Conservation (phyloP, 1,139 yeast species). For the Meyerozyma sp. region DNA sequence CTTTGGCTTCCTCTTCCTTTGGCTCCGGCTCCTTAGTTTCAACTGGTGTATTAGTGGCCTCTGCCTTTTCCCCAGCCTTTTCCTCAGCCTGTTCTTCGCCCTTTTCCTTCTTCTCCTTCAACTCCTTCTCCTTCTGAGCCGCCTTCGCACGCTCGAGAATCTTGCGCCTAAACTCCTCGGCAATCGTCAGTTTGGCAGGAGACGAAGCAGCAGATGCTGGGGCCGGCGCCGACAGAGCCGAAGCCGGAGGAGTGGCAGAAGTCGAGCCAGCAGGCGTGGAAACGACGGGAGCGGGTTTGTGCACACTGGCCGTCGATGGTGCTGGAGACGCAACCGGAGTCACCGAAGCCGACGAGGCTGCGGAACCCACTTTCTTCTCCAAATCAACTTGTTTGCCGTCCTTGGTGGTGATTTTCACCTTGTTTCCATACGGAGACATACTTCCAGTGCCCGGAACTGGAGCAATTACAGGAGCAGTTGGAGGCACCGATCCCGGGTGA, state of each 20-base stretch:
- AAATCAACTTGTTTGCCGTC: slow-evolving; percentile 45
- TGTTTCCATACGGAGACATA: slow-evolving; percentile 3
- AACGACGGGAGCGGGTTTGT: neutral
- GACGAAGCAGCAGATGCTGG: slow-evolving; percentile 4
- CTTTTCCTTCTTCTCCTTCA: slow-evolving; percentile 3
- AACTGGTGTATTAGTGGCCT: slow-evolving; percentile 1
- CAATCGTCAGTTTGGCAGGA: slow-evolving; percentile 7
- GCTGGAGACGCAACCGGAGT: slow-evolving; percentile 8
- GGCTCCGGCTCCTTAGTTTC: slow-evolving; percentile 4
- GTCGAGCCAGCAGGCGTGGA: slow-evolving; percentile 7
- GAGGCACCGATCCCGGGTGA: neutral
- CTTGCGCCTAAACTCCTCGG: slow-evolving; percentile 21
- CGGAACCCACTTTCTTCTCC: slow-evolving; percentile 34
- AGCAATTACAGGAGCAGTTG: neutral
- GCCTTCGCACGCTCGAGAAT: slow-evolving; percentile 20
- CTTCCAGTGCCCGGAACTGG: slow-evolving; percentile 1
- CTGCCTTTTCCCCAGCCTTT: slow-evolving; percentile 2
- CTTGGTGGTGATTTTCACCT: slow-evolving; percentile 38
- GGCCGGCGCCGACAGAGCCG: neutral
- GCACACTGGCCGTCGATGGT: no score
- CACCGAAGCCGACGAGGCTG: slow-evolving; percentile 4
- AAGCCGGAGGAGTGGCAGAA: slow-evolving; percentile 9
- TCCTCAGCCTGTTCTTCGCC: slow-evolving; percentile 6
- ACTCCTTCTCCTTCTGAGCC: slow-evolving; percentile 9
- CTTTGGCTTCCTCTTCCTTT: slow-evolving; percentile 6